Evolutionary conservation across 2,329 filamentous ascomycete genomes (phyloP).

Genomic region (Chrysoporthe cubensis): DNA sequence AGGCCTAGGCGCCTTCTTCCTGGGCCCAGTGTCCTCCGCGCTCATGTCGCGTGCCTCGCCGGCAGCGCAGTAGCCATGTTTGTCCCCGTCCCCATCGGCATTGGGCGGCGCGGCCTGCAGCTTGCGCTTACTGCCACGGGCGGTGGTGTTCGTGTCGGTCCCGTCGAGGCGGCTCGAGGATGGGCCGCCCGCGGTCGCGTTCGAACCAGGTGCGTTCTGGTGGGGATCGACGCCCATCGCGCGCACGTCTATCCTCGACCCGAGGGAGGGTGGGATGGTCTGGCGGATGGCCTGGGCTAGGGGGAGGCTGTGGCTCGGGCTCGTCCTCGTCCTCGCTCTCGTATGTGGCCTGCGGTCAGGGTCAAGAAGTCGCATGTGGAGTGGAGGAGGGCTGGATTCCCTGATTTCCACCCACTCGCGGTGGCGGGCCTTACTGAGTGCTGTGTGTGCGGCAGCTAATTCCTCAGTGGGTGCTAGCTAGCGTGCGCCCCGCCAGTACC

Average conservation of each 20-base stretch:
- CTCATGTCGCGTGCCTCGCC: not conserved
- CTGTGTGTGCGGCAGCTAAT: no score
- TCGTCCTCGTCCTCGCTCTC: no score
- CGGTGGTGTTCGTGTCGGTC: not conserved
- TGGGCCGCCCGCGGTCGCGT: not conserved
- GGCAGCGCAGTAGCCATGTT: not conserved
- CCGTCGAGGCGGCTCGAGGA: not conserved
- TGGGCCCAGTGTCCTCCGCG: not conserved
- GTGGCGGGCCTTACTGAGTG: no score
- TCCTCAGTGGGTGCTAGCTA: no score
- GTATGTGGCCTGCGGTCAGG: no score
- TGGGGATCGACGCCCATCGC: conserved; percentile 21
- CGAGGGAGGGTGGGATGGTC: not conserved
- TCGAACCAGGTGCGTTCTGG: conserved; percentile 8
- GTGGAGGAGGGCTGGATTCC: no score
- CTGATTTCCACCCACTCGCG: no score
- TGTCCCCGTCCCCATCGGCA: no score
- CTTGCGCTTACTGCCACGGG: conserved; percentile 14
- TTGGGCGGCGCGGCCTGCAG: not conserved
- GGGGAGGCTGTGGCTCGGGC: no score
- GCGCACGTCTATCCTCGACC: not conserved
- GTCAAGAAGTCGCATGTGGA: no score
- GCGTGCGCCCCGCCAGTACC: no score
- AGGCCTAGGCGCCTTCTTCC: conserved; percentile 5
- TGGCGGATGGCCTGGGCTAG: not conserved